phyloP scores from a whole-genome alignment of 495 filamentous ascomycete genomes.

The Cudoniella acicularis region DNA sequence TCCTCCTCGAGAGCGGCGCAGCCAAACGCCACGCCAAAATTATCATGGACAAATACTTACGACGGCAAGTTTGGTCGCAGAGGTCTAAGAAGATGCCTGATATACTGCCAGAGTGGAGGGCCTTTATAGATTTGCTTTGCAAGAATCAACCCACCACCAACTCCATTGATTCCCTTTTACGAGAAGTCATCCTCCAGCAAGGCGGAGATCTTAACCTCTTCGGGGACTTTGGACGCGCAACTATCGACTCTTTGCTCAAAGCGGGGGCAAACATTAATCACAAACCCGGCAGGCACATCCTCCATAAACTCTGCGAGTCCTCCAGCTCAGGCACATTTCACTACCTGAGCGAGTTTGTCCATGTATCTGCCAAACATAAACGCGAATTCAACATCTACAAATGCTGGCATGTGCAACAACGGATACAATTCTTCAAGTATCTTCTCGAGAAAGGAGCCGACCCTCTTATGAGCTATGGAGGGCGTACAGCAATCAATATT shows the following conservation, averaged over 20 bases:
- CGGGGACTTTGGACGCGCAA: not conserved
- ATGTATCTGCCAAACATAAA: too few relatives aligned
- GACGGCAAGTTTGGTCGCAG: too few relatives aligned
- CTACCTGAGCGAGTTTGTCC: too few relatives aligned
- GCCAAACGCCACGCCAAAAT: not conserved
- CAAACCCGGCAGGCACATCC: not conserved
- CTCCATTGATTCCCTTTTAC: not conserved
- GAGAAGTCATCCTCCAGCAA: not conserved
- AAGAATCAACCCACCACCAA: not conserved
- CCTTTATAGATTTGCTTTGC: not conserved
- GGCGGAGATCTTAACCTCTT: not conserved
- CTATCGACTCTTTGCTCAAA: not conserved
- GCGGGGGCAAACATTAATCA: not conserved
- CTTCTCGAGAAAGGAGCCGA: not conserved
- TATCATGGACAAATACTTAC: not conserved
- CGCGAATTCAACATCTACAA: not conserved
- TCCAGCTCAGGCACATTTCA: not conserved
- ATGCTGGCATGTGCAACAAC: not conserved
- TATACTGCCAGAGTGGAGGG: not conserved
- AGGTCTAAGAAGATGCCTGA: not conserved
- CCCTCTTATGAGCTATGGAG: not conserved
- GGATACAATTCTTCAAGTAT: not conserved
- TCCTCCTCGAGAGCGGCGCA: not conserved
- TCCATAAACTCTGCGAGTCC: not conserved
- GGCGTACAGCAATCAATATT: not conserved